Base-by-base conservation (phyloP, 306 rosid genomes). In the Hylodesmum podocarpum region DNA sequence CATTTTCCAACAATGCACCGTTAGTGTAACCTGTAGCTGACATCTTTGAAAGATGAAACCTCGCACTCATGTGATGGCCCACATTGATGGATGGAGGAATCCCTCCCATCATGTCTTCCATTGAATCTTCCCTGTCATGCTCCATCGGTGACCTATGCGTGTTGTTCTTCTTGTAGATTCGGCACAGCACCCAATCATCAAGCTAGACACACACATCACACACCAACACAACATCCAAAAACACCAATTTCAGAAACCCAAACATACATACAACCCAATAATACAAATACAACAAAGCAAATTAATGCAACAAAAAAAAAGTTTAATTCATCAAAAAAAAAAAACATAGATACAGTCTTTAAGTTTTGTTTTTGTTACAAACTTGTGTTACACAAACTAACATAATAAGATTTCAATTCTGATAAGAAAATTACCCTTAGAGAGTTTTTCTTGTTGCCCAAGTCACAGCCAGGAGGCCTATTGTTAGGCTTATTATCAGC, bases 181-280 rank as follows among this genome's bases (percentile, higher is more conserved):
- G 96, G 83, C 97, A 95, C 21, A 95, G 66, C 54, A 95, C 97
- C 97, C 97, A 95, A 79, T 92, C 98, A 63, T 95, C 98, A 36
- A 92, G 93, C 98, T 95, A 75, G 3, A 41, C 10, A 47, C 24
- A 6, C 16, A 7, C 27, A 43, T 25, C 16, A n/a, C n/a, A 28
- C 6, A 77, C 7, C 46, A 19, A 27, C 13, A 76, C 57, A 70
- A 63, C 53, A 54, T n/a, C 15, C 78, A 6, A 5, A 71, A 44
- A 2, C 18, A 2, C 14, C 33, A 6, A 70, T 54, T 21, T 40
- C 24, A 29, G 9, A 4, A 51, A 66, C 47, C 9, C 59, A 75
- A 76, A 34, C 53, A 21, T 4, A 12, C 14, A 65, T 18, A 65
- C 21, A 4, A 51, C n/a, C 6, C 37, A 22, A 22, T 13, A 12